Evolutionary conservation across 176 grass and related monocot genomes (phyloP).

Genomic region (Carex pumila): DNA sequence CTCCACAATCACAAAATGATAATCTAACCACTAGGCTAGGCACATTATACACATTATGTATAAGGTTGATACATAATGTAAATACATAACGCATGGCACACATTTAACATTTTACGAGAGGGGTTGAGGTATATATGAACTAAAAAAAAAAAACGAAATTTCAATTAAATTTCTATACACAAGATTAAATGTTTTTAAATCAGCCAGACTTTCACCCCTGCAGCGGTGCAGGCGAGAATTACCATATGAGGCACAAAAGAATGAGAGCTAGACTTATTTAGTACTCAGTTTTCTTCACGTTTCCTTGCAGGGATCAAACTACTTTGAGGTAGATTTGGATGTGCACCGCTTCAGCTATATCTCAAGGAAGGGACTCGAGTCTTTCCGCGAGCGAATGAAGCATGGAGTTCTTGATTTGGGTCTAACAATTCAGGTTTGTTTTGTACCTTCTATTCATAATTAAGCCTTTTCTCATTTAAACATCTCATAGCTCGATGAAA

Average conservation of each 20-base stretch:
- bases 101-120: too few species aligned
- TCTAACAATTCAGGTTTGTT: slow-evolving; percentile 77
- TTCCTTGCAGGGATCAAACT: slow-evolving; percentile 65
- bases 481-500: neutral
- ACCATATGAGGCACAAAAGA: neutral
- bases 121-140: too few species aligned
- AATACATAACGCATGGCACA: too few species aligned
- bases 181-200: neutral
- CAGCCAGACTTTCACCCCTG: neutral
- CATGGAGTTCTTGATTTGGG: slow-evolving; percentile 89
- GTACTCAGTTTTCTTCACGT: neutral
- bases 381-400: slow-evolving; percentile 74
- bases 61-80: too few species aligned
- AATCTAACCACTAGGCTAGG: too few species aligned
- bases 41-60: too few species aligned
- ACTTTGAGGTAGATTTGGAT: slow-evolving; percentile 95
- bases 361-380: slow-evolving; percentile 85
- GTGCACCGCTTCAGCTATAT: slow-evolving; percentile 99
- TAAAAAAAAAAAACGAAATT: too few species aligned
- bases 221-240: neutral
- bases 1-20: too few species aligned
- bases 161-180: too few species aligned
- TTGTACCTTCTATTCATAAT: neutral
- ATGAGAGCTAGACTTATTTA: neutral
- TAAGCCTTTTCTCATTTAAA: neutral